phyloP scores from a whole-genome alignment of 2,329 filamentous ascomycete genomes.

The Capronia epimyces region DNA sequence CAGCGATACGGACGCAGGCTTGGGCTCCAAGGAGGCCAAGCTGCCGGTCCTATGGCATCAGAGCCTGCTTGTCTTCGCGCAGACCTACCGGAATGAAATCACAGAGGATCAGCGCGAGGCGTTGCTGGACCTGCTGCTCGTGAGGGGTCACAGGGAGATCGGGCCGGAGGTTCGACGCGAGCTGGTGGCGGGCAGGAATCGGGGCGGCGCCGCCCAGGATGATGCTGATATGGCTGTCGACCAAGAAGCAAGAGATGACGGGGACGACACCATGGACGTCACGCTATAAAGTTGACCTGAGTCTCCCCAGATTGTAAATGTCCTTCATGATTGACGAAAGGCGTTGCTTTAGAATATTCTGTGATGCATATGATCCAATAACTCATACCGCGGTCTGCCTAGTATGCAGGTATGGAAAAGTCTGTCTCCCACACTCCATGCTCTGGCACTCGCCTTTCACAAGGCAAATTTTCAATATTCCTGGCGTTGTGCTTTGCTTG shows the following conservation, averaged over 20 bases:
- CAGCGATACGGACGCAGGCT: slow-evolving; percentile 51
- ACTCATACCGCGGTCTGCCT: no score
- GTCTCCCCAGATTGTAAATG: background rate
- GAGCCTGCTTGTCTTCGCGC: slow-evolving; percentile 82
- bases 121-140: slow-evolving; percentile 76
- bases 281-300: background rate
- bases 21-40: slow-evolving; percentile 50
- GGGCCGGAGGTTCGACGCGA: slow-evolving; percentile 88
- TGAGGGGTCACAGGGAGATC: slow-evolving; percentile 79
- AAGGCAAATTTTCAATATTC: no score
- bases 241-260: slow-evolving; percentile 45
- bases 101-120: slow-evolving; percentile 93
- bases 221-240: slow-evolving; percentile 68
- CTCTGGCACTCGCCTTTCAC: no score
- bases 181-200: slow-evolving; percentile 76
- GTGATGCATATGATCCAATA: background rate
- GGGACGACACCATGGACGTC: slow-evolving; percentile 28
- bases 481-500: no score
- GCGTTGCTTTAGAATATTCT: background rate
- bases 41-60: slow-evolving; percentile 96
- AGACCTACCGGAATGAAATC: slow-evolving; percentile 92
- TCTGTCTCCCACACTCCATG: no score
- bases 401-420: no score
- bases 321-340: background rate
- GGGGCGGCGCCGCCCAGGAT: slow-evolving; percentile 55